Conservation (phyloP, 225 moss, liverwort and hornwort species). For the Physcomitrellopsis africana region DNA sequence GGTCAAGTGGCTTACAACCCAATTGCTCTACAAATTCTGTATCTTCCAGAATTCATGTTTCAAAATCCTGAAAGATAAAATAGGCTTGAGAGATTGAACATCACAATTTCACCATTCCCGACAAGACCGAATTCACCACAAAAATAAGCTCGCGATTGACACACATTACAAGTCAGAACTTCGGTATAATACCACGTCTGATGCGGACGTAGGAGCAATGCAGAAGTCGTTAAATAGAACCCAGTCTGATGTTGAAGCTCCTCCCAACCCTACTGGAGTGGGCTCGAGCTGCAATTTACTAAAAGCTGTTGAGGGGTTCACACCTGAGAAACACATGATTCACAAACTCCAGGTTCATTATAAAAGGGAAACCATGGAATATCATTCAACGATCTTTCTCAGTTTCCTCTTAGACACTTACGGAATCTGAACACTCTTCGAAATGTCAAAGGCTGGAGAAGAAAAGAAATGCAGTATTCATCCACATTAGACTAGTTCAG, state of each 20-base stretch:
- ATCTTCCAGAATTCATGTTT: constrained; percentile 9
- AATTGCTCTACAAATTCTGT: constrained; percentile 8
- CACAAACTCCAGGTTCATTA: constrained; percentile 19
- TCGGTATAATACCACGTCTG: constrained; percentile 57
- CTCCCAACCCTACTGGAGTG: constrained; percentile 45
- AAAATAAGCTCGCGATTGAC: neutral
- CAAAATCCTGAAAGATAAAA: neutral
- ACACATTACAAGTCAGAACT: neutral
- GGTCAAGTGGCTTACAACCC: constrained; percentile 10
- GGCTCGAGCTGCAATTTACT: constrained; percentile 55
- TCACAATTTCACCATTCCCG: constrained; percentile 12
- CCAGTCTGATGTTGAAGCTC: constrained; percentile 61
- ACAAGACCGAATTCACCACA: constrained; percentile 9
- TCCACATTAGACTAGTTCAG: constrained; percentile 8
- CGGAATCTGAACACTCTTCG: neutral
- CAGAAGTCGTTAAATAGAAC: constrained; percentile 77
- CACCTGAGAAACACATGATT: constrained; percentile 40
- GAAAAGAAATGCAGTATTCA: neutral
- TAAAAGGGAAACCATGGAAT: neutral
- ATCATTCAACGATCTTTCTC: neutral
- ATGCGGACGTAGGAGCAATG: constrained; percentile 58
- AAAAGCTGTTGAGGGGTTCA: constrained; percentile 42
- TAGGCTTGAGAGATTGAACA: constrained; percentile 2
- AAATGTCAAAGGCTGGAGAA: neutral
- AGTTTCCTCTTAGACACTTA: neutral